Evolutionary conservation across 2,329 filamentous ascomycete species (phyloP).

Genomic region (Dothideomycetes sp.): DNA sequence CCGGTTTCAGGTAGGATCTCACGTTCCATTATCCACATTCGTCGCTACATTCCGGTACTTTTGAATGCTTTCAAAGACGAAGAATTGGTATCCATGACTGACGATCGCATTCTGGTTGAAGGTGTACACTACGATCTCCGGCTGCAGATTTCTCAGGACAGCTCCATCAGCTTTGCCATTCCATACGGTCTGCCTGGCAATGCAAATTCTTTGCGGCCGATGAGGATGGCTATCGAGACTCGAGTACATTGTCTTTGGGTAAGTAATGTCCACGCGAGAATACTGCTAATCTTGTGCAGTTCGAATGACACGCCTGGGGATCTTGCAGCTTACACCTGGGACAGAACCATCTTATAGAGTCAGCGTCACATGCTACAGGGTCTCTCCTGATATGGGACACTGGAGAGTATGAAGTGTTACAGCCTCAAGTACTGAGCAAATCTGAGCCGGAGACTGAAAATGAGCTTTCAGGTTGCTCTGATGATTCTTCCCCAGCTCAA

Average conservation of each 20-base stretch:
- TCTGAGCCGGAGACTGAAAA: constrained; percentile 21
- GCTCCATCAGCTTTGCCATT: constrained; percentile 47
- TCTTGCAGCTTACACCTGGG: no score
- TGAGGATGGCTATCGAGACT: constrained; percentile 34
- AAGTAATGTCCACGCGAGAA: no score
- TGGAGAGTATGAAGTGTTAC: constrained; percentile 30
- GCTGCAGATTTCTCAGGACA: constrained; percentile 57
- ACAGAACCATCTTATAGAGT: constrained; percentile 34
- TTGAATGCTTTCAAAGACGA: neutral
- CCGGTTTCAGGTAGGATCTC: constrained; percentile 52
- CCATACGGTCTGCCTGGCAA: constrained; percentile 34
- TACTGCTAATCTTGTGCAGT: no score
- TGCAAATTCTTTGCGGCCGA: constrained; percentile 26
- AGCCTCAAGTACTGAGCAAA: constrained; percentile 13
- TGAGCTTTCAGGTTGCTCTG: constrained; percentile 18
- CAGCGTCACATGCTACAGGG: constrained; percentile 30
- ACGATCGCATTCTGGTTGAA: no score
- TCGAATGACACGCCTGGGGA: no score
- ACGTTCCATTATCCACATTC: neutral
- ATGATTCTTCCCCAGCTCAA: constrained; percentile 4
- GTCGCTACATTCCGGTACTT: neutral
- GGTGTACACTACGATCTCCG: constrained; percentile 48
- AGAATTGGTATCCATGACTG: neutral
- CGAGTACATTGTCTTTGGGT: constrained; percentile 33
- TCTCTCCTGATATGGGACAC: constrained; percentile 36